phyloP scores from a whole-genome alignment of 2,329 filamentous ascomycete genomes.

The Periconia sp. region DNA sequence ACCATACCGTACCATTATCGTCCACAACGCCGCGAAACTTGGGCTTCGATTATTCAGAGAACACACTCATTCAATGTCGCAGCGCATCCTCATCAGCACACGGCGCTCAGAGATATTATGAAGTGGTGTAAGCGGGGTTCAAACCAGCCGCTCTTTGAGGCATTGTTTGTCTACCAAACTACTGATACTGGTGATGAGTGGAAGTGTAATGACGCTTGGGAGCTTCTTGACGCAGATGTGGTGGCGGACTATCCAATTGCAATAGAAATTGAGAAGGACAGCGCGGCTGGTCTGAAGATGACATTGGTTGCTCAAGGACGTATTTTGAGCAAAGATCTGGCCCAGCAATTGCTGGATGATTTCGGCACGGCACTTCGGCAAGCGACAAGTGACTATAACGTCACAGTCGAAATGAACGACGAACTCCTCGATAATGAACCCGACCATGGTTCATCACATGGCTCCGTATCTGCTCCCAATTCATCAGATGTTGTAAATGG shows the following conservation, averaged over 20 bases:
- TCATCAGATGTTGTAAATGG: conserved; percentile 1
- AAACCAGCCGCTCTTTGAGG: conserved; percentile 66
- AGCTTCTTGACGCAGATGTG: conserved; percentile 40
- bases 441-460: neutral
- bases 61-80: conserved; percentile 73
- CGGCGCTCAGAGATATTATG: conserved; percentile 74
- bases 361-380: conserved; percentile 46
- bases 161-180: conserved; percentile 78
- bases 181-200: conserved; percentile 22
- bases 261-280: conserved; percentile 66
- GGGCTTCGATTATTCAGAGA: conserved; percentile 60
- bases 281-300: conserved; percentile 53
- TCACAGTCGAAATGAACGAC: conserved; percentile 18
- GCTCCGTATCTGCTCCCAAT: neutral
- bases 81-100: conserved; percentile 73
- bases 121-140: conserved; percentile 69
- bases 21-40: conserved; percentile 52
- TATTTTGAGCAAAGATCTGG: conserved; percentile 39
- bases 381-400: conserved; percentile 38
- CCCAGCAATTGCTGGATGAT: conserved; percentile 45
- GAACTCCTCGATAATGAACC: neutral
- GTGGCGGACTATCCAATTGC: conserved; percentile 74
- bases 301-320: conserved; percentile 62
- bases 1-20: conserved; percentile 72
- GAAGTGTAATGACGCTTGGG: conserved; percentile 55